Conservation (phyloP, 768 basidiomycete genomes). For the Mycena belliarum region DNA sequence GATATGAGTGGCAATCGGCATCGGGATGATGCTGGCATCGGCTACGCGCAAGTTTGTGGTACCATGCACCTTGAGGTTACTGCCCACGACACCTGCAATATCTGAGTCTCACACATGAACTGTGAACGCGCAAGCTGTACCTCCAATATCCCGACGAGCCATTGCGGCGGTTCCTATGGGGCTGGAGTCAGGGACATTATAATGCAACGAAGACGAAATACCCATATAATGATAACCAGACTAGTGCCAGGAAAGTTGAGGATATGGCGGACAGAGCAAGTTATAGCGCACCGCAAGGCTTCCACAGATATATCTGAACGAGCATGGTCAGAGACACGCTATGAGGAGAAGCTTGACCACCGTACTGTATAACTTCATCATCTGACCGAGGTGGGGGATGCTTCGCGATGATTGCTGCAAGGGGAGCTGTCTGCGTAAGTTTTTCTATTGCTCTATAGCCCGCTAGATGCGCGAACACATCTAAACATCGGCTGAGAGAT, state of each 20-base stretch:
- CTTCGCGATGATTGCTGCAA: not conserved
- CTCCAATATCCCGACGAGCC: slow-evolving; percentile 4
- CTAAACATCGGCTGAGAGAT: not conserved
- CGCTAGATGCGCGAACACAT: slow-evolving; percentile 2
- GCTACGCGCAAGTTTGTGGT: slow-evolving; percentile 19
- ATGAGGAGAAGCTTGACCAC: no score
- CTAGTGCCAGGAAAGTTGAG: no score
- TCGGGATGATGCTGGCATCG: slow-evolving; percentile 24
- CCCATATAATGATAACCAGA: slow-evolving; percentile 5
- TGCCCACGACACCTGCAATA: slow-evolving; percentile 18
- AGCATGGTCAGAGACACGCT: not conserved
- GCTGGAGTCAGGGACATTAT: no score
- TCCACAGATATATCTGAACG: slow-evolving; percentile 1
- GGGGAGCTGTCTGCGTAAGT: slow-evolving; percentile 6
- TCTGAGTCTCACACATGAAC: not conserved
- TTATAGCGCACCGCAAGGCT: not conserved
- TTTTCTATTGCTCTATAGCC: slow-evolving; percentile 1
- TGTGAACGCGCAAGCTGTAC: not conserved
- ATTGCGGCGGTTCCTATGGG: slow-evolving; percentile 3
- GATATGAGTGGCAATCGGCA: slow-evolving; percentile 15
- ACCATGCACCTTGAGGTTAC: slow-evolving; percentile 20
- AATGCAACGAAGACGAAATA: not conserved
- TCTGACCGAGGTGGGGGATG: not conserved
- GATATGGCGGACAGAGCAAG: not conserved
- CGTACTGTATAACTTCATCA: slow-evolving; percentile 1